Evolutionary conservation across 306 rosid genomes (phyloP).

Genomic region (Acacia confusa): DNA sequence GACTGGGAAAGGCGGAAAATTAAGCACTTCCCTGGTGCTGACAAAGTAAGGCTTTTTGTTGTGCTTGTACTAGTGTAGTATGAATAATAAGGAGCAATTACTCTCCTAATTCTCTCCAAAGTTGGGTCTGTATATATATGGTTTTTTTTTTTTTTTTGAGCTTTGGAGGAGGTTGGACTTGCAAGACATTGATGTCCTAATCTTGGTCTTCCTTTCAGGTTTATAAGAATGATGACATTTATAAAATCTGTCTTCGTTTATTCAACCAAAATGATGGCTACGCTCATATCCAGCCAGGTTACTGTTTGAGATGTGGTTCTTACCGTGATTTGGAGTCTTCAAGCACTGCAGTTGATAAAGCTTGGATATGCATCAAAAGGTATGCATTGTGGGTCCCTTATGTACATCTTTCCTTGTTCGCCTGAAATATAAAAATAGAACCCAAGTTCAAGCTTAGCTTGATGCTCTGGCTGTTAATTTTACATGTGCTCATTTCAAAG

Average conservation of each 20-base stretch:
- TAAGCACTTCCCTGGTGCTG: constrained; percentile 26
- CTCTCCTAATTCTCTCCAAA: constrained; percentile 3
- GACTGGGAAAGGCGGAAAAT: constrained; percentile 57
- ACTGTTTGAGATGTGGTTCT: constrained; percentile 72
- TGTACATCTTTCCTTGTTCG: constrained; percentile 19
- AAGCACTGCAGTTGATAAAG: constrained; percentile 45
- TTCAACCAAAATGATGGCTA: constrained; percentile 38
- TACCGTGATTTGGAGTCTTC: constrained; percentile 64
- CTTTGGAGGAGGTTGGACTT: background rate
- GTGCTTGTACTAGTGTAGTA: constrained; percentile 28
- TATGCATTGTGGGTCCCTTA: constrained; percentile 28
- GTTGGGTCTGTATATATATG: background rate
- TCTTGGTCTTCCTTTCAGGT: constrained; percentile 39
- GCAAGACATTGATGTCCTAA: background rate
- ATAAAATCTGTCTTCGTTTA: constrained; percentile 30
- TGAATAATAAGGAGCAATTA: constrained; percentile 2
- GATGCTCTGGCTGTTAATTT: constrained; percentile 23
- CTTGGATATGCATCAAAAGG: constrained; percentile 57
- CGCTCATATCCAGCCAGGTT: constrained; percentile 48
- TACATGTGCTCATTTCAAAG: constrained; percentile 10
- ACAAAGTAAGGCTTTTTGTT: constrained; percentile 36
- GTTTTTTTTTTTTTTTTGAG: background rate
- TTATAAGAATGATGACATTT: constrained; percentile 41
- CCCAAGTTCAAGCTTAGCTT: constrained; percentile 20
- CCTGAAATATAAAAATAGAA: constrained; percentile 20